Evolutionary conservation across 2,329 filamentous ascomycete genomes (phyloP).

Genomic region (Fusarium algeriense): DNA sequence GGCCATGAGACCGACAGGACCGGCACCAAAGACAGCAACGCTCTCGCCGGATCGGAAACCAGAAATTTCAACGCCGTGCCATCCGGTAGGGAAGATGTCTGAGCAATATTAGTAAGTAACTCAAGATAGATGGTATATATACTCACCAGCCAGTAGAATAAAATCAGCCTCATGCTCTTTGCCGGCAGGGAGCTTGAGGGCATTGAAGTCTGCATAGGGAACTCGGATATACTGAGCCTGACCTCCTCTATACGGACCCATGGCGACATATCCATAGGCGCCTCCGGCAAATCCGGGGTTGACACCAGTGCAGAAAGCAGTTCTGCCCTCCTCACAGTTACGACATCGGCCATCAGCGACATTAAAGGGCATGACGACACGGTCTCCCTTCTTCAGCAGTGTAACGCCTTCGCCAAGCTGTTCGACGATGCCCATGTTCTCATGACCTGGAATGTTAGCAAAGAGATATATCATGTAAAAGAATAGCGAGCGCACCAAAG

Average conservation of each 20-base stretch:
- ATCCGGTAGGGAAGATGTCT: conserved; percentile 58
- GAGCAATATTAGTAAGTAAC: conserved; percentile 44
- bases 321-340: conserved; percentile 73
- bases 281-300: conserved; percentile 55
- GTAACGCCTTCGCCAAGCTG: conserved; percentile 70
- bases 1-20: conserved; percentile 75
- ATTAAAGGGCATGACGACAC: conserved; percentile 75
- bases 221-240: conserved; percentile 75
- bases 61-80: conserved; percentile 68
- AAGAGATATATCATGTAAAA: no score
- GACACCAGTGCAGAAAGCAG: conserved; percentile 73
- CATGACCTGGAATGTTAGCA: conserved; percentile 56
- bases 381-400: conserved; percentile 71
- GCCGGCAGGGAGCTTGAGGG: conserved; percentile 69
- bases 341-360: conserved; percentile 72
- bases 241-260: conserved; percentile 65
- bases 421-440: conserved; percentile 70
- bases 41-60: conserved; percentile 71
- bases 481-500: conserved; percentile 57
- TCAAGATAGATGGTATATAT: conserved; percentile 48
- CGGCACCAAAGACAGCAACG: conserved; percentile 74
- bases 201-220: conserved; percentile 76
- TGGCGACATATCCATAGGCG: conserved; percentile 67
- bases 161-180: conserved; percentile 73
- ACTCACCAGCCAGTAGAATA: conserved; percentile 58